Evolutionary conservation across 371 early-diverging fungal species (phyloP), one percentile per base, ranked within the genome.

Genomic region (Blastocladiella emersonii): DNA sequence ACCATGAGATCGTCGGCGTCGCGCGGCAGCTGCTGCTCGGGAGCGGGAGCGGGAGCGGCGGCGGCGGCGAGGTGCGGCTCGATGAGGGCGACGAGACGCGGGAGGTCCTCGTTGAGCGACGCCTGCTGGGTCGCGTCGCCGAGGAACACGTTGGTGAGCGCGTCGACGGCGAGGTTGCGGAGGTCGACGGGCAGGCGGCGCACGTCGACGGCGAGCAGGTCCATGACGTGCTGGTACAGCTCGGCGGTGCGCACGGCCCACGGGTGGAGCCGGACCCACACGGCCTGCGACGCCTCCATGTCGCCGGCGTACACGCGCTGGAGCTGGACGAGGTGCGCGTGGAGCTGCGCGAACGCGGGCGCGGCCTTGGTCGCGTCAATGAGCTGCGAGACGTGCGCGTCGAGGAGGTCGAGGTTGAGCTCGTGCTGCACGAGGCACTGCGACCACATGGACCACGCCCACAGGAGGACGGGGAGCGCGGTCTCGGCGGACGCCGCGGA

Each of bases 281-380:
- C 44, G 15, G 37, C 41, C 45, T 44, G 37, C 15, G 60, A 25
- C 15, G 44, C 60, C 39, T 59, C 60, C 60, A 59, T 59, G 45
- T 59, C 39, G 30, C 60, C 60, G n/a, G 30, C 39, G 44, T 59
- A 59, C 25, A 30, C 3, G 35, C 7, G 41, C 44, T 59, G 60
- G 30, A 59, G 60, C 15, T 25, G 25, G 19, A 12, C 13, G 15
- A 59, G 44, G 2, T 25, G 27, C 2, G 8, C 5, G 60, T 19
- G 60, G 30, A 41, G 43, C 0, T 8, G 13, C 19, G 60, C 0
- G 0, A 59, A 43, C 8, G 30, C 27, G 23, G 27, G 3, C n/a
- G 19, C 12, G 19, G 10, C 27, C 8, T 36, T 19, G 17, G 60
- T 59, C 36, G 30, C n/a, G 8, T 36, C 25, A 12, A 59, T 10